A percentile compares a stretch with the other conserved stretches of the same genome.
Evolutionary conservation across 345 rosid genomes (phyloP).

Genomic region (Eucalyptus fibrosa): DNA sequence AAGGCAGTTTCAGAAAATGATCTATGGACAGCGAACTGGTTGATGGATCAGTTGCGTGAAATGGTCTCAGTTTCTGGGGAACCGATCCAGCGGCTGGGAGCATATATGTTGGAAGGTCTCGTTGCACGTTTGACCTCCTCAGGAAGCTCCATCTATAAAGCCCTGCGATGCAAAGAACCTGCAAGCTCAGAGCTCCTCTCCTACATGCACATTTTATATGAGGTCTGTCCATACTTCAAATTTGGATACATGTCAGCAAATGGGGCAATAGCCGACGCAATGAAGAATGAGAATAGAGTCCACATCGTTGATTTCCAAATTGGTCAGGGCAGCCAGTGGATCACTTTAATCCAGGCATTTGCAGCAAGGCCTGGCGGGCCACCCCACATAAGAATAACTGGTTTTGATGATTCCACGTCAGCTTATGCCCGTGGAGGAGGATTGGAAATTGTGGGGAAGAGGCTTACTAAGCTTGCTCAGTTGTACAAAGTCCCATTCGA

Average conservation of each 20-base stretch:
- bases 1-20: constrained; percentile 74
- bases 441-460: constrained; percentile 44
- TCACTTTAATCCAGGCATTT: constrained; percentile 83
- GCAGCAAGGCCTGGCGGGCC: constrained; percentile 90
- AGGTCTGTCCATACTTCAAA: constrained; percentile 88
- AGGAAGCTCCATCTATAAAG: constrained; percentile 66
- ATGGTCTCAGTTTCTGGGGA: constrained; percentile 94
- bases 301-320: constrained; percentile 91
- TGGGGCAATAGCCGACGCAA: constrained; percentile 95
- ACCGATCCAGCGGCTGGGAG: constrained; percentile 93
- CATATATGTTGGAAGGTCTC: constrained; percentile 87
- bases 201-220: constrained; percentile 66
- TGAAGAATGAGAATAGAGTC: constrained; percentile 71
- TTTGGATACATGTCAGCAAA: constrained; percentile 95
- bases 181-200: constrained; percentile 60
- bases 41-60: constrained; percentile 54
- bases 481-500: constrained; percentile 71
- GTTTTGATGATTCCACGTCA: constrained; percentile 59
- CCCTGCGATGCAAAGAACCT: constrained; percentile 64
- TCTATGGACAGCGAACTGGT: constrained; percentile 44
- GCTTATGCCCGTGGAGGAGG: constrained; percentile 89
- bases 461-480: constrained; percentile 51
- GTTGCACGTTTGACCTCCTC: constrained; percentile 79
- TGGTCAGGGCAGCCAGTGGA: constrained; percentile 87
- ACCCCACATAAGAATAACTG: constrained; percentile 73